A percentile compares a stretch with the other conserved stretches of the same genome.
Evolutionary conservation across 2,329 filamentous ascomycete genomes (phyloP).

Genomic region (Grosmannia huntii): DNA sequence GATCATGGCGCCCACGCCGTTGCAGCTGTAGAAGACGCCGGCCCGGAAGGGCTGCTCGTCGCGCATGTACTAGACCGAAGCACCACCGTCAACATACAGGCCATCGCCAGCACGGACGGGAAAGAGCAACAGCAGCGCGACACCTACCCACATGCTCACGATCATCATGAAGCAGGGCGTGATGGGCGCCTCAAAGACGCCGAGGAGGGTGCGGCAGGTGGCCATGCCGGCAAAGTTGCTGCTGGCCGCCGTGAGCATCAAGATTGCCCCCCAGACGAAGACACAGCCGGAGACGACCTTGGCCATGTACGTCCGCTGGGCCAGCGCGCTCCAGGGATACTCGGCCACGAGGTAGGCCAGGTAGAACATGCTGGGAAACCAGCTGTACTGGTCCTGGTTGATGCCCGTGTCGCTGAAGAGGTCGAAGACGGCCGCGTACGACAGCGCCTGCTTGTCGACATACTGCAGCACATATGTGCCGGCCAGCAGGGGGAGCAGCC

Average conservation of each 20-base stretch:
- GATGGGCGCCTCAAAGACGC: slow-evolving; percentile 41
- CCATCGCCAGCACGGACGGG: neutral
- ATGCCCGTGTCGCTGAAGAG: slow-evolving; percentile 50
- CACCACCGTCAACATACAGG: no score
- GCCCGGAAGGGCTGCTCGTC: slow-evolving; percentile 37
- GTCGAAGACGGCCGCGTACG: slow-evolving; percentile 55
- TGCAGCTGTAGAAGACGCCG: slow-evolving; percentile 40
- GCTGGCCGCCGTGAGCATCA: slow-evolving; percentile 35
- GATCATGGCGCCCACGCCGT: slow-evolving; percentile 48
- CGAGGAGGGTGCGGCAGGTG: slow-evolving; percentile 42
- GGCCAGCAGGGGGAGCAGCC: neutral
- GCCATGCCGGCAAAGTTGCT: slow-evolving; percentile 41
- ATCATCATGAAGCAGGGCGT: slow-evolving; percentile 47
- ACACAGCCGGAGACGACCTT: slow-evolving; percentile 28
- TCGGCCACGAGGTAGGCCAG: slow-evolving; percentile 35
- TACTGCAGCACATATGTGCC: slow-evolving; percentile 4
- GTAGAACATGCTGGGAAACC: slow-evolving; percentile 29
- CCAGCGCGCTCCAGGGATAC: slow-evolving; percentile 29
- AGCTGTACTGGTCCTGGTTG: slow-evolving; percentile 45
- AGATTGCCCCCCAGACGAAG: slow-evolving; percentile 30
- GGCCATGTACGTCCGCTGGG: slow-evolving; percentile 34
- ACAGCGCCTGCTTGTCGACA: slow-evolving; percentile 55
- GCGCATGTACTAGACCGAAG: slow-evolving; percentile 10
- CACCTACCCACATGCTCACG: slow-evolving; percentile 35
- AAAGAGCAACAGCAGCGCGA: neutral